phyloP scores from a whole-genome alignment of 2,329 filamentous ascomycete species.

The Aquanectria penicillioides region DNA sequence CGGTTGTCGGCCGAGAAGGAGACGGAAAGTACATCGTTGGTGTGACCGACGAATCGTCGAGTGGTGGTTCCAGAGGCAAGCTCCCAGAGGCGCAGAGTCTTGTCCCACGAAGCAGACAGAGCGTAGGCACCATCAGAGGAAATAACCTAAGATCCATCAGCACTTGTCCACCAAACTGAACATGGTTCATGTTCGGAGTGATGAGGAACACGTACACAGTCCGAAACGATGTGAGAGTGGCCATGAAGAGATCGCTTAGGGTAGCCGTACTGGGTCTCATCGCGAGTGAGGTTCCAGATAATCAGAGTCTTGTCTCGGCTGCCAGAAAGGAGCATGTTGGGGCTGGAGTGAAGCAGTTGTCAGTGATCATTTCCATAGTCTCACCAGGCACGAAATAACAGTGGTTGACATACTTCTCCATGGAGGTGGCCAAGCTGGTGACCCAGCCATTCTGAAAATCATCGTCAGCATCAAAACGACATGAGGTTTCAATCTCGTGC shows the following conservation, averaged over 20 bases:
- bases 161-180: slow-evolving; percentile 9
- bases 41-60: slow-evolving; percentile 98
- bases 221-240: slow-evolving; percentile 99
- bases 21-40: slow-evolving; percentile 98
- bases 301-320: slow-evolving; percentile 99
- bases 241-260: slow-evolving; percentile 98
- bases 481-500: slow-evolving; percentile 18
- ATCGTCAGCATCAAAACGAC: slow-evolving; percentile 38
- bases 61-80: slow-evolving; percentile 97
- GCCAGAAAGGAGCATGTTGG: slow-evolving; percentile 99
- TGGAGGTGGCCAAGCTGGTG: slow-evolving; percentile 96
- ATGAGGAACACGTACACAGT: slow-evolving; percentile 82
- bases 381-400: background rate
- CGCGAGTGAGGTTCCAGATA: slow-evolving; percentile 99
- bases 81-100: slow-evolving; percentile 99
- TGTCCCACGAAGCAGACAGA: slow-evolving; percentile 99
- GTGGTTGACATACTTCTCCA: slow-evolving; percentile 84
- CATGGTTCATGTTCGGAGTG: slow-evolving; percentile 1
- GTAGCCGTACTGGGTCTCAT: slow-evolving; percentile 98
- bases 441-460: slow-evolving; percentile 87
- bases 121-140: slow-evolving; percentile 99
- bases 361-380: slow-evolving; percentile 7
- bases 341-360: slow-evolving; percentile 61
- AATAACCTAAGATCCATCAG: slow-evolving; percentile 76
- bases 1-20: slow-evolving; percentile 99